Evolutionary conservation across 371 early-diverging fungal species (phyloP).

Genomic region (Mortierella sp.): DNA sequence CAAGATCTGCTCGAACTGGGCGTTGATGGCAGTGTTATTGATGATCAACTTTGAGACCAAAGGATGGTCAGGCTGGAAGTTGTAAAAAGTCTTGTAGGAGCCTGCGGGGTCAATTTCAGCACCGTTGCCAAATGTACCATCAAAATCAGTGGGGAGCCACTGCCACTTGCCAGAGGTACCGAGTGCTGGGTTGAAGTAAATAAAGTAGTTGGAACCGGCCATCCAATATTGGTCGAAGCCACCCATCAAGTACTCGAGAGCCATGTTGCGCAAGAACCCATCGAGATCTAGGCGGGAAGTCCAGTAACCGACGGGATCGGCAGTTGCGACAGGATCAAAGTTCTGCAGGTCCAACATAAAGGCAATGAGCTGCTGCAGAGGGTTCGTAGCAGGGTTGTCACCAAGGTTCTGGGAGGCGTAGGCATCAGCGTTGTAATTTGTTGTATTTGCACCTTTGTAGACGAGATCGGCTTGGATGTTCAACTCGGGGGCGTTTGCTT

Average conservation of each 20-base stretch:
- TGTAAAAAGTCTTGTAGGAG: slow-evolving; percentile 42
- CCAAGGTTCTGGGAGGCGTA: slow-evolving; percentile 59
- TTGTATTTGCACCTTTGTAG: slow-evolving; percentile 42
- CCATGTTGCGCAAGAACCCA: slow-evolving; percentile 61
- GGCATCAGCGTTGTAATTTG: slow-evolving; percentile 54
- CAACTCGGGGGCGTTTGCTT: slow-evolving; percentile 47
- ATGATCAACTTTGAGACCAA: slow-evolving; percentile 55
- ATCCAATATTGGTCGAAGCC: slow-evolving; percentile 64
- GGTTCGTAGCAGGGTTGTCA: slow-evolving; percentile 42
- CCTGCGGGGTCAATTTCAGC: slow-evolving; percentile 37
- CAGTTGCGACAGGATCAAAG: slow-evolving; percentile 27
- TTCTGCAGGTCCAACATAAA: slow-evolving; percentile 53
- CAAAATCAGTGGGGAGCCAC: slow-evolving; percentile 62
- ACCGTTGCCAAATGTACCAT: slow-evolving; percentile 66
- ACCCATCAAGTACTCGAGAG: slow-evolving; percentile 64
- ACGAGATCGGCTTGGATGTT: slow-evolving; percentile 33
- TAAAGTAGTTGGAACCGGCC: slow-evolving; percentile 54
- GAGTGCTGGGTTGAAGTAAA: slow-evolving; percentile 50
- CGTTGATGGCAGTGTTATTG: slow-evolving; percentile 39
- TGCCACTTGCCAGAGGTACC: slow-evolving; percentile 43
- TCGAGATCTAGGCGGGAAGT: slow-evolving; percentile 45
- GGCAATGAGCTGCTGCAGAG: slow-evolving; percentile 57
- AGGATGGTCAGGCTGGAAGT: slow-evolving; percentile 45
- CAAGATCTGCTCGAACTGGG: slow-evolving; percentile 59
- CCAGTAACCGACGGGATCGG: slow-evolving; percentile 46